Conservation (phyloP, 2,329 filamentous ascomycete genomes). For the Paecilomyces dactylethromorphus region DNA sequence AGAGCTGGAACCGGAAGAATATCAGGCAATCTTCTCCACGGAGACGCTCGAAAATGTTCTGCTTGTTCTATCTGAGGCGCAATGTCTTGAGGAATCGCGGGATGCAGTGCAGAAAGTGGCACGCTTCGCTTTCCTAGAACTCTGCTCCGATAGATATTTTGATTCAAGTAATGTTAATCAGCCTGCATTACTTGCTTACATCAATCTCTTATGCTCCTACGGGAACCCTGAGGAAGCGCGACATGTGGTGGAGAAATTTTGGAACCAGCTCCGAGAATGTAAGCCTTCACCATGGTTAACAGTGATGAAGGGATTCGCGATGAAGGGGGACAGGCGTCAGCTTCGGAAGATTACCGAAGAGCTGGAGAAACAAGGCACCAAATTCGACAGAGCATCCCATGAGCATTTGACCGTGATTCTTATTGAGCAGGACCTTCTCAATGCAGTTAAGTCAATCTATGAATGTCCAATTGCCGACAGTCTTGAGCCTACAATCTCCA, state of each 20-base stretch:
- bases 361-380: slow-evolving; percentile 48
- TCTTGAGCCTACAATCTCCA: slow-evolving; percentile 36
- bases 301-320: slow-evolving; percentile 56
- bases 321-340: slow-evolving; percentile 50
- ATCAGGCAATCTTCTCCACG: slow-evolving; percentile 30
- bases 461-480: slow-evolving; percentile 44
- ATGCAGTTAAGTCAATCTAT: slow-evolving; percentile 64
- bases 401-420: slow-evolving; percentile 57
- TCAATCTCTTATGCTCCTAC: slow-evolving; percentile 48
- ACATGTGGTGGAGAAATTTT: slow-evolving; percentile 38
- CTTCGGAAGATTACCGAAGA: slow-evolving; percentile 52
- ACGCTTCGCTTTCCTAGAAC: slow-evolving; percentile 28
- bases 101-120: slow-evolving; percentile 34
- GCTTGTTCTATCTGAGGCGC: slow-evolving; percentile 29
- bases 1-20: slow-evolving; percentile 24
- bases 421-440: slow-evolving; percentile 49
- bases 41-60: slow-evolving; percentile 35
- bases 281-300: slow-evolving; percentile 38
- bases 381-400: slow-evolving; percentile 36
- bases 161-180: slow-evolving; percentile 24
- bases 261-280: slow-evolving; percentile 23
- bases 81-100: slow-evolving; percentile 28
- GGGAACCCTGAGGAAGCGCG: slow-evolving; percentile 51
- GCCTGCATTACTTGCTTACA: slow-evolving; percentile 38
- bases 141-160: slow-evolving; percentile 38